These are phyloP conservation scores for Scytalidium sp. DNA, from an alignment of 2,329 filamentous ascomycete species.

Conservation along the genomic window DNA sequence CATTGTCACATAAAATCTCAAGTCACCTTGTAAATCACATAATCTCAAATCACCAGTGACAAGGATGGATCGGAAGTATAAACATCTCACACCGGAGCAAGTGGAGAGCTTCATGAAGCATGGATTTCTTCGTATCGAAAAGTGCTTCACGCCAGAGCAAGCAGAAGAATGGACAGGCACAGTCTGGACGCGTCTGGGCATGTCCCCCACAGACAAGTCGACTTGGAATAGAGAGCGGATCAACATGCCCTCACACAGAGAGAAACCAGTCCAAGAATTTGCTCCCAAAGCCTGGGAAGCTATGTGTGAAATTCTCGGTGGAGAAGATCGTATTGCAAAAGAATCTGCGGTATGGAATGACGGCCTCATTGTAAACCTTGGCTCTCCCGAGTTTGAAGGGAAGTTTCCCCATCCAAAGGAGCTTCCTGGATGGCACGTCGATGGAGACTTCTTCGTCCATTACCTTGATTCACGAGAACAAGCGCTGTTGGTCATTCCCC, in stretches of 20 bases:
- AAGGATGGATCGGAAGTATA: constrained; percentile 5
- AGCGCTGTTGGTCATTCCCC: constrained; percentile 62
- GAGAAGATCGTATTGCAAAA: constrained; percentile 48
- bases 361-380: constrained; percentile 66
- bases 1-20: not conserved
- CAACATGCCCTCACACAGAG: constrained; percentile 59
- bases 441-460: constrained; percentile 69
- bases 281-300: constrained; percentile 63
- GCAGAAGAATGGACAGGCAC: constrained; percentile 42
- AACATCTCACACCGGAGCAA: constrained; percentile 37
- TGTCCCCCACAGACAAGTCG: constrained; percentile 56
- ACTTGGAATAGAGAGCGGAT: constrained; percentile 59
- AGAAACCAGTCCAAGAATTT: constrained; percentile 49
- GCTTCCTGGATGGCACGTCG: constrained; percentile 61
- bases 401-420: constrained; percentile 47
- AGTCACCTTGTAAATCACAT: not conserved
- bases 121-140: constrained; percentile 49
- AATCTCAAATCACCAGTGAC: not conserved
- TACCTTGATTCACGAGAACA: constrained; percentile 69
- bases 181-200: constrained; percentile 63
- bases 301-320: constrained; percentile 63
- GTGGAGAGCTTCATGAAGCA: constrained; percentile 50
- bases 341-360: constrained; percentile 57
- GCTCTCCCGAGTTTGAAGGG: constrained; percentile 50
- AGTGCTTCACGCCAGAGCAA: constrained; percentile 46